Percentiles rank a stretch among this genome's conserved stretches.
Conservation (phyloP, 2,329 filamentous ascomycete genomes). For the Colletotrichum sp. region DNA sequence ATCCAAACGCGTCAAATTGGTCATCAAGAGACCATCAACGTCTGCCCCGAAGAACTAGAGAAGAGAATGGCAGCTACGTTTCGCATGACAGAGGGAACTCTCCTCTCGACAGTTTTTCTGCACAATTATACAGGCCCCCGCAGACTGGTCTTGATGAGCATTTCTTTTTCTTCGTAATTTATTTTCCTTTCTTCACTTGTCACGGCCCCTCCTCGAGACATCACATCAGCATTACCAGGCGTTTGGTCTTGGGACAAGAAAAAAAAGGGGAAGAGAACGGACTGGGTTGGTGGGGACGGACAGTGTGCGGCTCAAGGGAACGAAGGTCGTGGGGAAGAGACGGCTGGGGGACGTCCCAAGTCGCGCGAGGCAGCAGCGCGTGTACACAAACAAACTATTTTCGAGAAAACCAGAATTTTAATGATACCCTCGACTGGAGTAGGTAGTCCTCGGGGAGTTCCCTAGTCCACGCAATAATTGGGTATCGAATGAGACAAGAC, state of each 20-base stretch:
- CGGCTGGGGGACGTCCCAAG: background rate
- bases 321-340: background rate
- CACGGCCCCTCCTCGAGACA: background rate
- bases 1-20: conserved; percentile 21
- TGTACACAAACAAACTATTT: background rate
- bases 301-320: background rate
- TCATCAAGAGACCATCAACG: conserved; percentile 19
- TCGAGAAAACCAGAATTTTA: background rate
- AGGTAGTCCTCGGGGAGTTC: background rate
- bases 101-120: background rate
- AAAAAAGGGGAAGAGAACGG: background rate
- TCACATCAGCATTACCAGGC: background rate
- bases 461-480: background rate
- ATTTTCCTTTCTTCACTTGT: background rate
- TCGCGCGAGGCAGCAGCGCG: background rate
- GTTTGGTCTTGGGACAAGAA: background rate
- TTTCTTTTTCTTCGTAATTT: background rate
- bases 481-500: background rate
- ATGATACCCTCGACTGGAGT: background rate
- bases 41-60: background rate
- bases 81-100: background rate
- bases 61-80: background rate
- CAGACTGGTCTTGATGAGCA: background rate
- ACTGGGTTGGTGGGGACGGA: background rate
- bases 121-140: background rate